A percentile compares a stretch with the other conserved stretches of the same genome.
phyloP scores from a whole-genome alignment of 305 asterid species.

The Stenogyne calaminthoides region DNA sequence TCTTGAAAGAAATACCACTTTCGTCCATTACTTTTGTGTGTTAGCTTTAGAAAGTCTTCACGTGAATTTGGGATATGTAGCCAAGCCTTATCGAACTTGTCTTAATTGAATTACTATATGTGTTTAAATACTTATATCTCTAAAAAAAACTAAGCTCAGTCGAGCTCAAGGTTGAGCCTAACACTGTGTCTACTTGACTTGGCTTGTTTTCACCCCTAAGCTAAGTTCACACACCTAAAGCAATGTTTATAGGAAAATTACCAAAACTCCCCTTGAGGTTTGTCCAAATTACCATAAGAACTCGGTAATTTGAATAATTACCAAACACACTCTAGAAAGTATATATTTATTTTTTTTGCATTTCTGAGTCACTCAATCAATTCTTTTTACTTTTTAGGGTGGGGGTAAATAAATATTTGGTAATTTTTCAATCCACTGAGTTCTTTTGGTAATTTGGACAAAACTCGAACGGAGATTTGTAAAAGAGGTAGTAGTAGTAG shows the following conservation, averaged over 20 bases:
- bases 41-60: not conserved
- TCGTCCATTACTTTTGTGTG: not conserved
- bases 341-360: no score
- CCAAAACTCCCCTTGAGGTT: not conserved
- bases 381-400: not conserved
- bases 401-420: not conserved
- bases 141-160: no score
- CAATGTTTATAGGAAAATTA: not conserved
- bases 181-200: not conserved
- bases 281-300: not conserved
- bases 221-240: not conserved
- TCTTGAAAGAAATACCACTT: not conserved
- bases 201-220: not conserved
- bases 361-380: not conserved
- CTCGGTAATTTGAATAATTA: not conserved
- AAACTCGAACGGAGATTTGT: not conserved
- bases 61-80: not conserved
- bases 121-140: no score
- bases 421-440: not conserved
- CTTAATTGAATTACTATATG: not conserved
- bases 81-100: not conserved
- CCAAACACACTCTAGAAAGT: not conserved
- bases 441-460: not conserved
- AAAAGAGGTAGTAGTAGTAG: no score
- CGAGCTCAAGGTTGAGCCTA: not conserved